Evolutionary conservation across 768 basidiomycete genomes (phyloP).

Genomic region (Cubamyces lactineus): DNA sequence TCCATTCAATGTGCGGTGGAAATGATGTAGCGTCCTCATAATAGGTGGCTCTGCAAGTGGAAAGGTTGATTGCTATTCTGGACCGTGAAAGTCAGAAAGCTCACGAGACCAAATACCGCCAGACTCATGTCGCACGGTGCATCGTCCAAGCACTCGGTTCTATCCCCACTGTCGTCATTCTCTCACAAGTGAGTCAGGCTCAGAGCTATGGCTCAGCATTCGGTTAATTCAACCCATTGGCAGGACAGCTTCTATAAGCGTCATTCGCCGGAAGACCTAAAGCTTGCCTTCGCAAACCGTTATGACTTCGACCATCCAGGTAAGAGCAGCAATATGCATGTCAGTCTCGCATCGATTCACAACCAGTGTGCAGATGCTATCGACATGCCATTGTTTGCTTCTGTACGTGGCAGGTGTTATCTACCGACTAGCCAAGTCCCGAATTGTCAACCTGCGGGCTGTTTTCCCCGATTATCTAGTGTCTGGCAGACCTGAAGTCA

Average conservation of each 20-base stretch:
- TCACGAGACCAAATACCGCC: slow-evolving; percentile 8
- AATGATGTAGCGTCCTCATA: neutral
- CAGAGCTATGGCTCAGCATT: too few relatives aligned
- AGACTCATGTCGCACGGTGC: slow-evolving; percentile 87
- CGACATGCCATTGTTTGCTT: slow-evolving; percentile 85
- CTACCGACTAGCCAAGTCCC: slow-evolving; percentile 4
- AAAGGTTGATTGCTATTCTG: slow-evolving; percentile 53
- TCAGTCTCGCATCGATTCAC: neutral
- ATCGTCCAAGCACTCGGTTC: slow-evolving; percentile 82
- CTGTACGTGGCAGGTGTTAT: slow-evolving; percentile 49
- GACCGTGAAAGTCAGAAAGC: slow-evolving; percentile 2
- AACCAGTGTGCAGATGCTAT: slow-evolving; percentile 59
- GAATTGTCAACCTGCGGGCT: neutral
- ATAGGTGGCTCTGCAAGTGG: slow-evolving; percentile 86
- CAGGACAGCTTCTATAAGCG: slow-evolving; percentile 95
- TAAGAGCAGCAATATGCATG: neutral
- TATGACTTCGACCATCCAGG: slow-evolving; percentile 88
- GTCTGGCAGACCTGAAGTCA: slow-evolving; percentile 81
- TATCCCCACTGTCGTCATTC: slow-evolving; percentile 85
- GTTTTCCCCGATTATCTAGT: slow-evolving; percentile 48
- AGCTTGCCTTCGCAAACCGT: slow-evolving; percentile 78
- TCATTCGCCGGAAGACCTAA: slow-evolving; percentile 78
- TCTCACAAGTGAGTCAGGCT: slow-evolving; percentile 70
- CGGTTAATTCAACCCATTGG: neutral
- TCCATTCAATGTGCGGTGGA: neutral